phyloP scores from a whole-genome alignment of 192 early-diverging fungal species.

The Entrophospora sp. region DNA sequence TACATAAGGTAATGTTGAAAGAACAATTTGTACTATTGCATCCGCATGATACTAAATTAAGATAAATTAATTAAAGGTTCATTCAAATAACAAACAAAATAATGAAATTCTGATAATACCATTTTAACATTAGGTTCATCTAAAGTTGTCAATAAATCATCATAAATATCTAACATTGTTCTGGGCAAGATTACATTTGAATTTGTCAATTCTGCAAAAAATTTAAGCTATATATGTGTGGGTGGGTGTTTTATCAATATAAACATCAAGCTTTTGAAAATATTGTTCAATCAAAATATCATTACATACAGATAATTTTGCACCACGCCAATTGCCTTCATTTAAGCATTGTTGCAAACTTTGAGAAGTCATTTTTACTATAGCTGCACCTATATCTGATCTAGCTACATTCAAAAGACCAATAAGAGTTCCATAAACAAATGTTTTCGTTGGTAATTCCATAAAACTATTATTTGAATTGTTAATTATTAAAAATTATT shows the following conservation, averaged over 20 bases:
- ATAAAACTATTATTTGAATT: conserved; percentile 47
- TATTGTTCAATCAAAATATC: background rate
- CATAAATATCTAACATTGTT: conserved; percentile 56
- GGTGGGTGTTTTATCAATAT: no score
- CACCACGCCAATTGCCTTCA: conserved; percentile 53
- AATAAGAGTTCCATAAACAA: conserved; percentile 71
- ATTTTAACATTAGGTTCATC: conserved; percentile 40
- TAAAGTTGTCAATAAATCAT: conserved; percentile 51
- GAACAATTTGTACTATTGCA: conserved; percentile 64
- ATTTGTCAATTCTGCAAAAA: conserved; percentile 72
- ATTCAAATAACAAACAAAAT: no score
- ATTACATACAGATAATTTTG: conserved; percentile 62
- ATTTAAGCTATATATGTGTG: no score
- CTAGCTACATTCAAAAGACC: conserved; percentile 76
- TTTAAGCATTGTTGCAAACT: conserved; percentile 49
- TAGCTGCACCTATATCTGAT: conserved; percentile 47
- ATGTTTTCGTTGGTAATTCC: conserved; percentile 66
- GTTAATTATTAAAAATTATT: no score
- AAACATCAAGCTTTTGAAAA: no score
- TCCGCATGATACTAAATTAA: conserved; percentile 40
- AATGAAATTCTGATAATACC: conserved; percentile 1
- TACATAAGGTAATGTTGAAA: conserved; percentile 77
- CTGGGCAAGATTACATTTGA: conserved; percentile 63
- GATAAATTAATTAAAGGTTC: no score
- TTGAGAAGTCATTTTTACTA: conserved; percentile 52